phyloP scores from a whole-genome alignment of 2,329 filamentous ascomycete species.

The Aspergillus hortae region DNA sequence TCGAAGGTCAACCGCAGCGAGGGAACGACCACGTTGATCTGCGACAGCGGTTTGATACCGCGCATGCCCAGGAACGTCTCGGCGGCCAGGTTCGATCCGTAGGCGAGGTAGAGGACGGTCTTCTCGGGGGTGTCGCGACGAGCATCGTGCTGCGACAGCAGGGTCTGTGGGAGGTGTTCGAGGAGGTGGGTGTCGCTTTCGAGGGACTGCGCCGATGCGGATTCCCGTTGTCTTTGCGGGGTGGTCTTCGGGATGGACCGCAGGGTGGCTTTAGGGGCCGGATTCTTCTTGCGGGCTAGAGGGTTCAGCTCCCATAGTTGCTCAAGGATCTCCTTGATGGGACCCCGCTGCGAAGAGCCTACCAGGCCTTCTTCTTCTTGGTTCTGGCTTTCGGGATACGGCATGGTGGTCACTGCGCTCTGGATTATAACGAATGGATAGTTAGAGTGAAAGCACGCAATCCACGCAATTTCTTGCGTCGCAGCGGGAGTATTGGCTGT shows the following conservation, averaged over 20 bases:
- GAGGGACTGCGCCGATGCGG: constrained; percentile 20
- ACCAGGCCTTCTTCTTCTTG: constrained; percentile 2
- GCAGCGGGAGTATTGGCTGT: background rate
- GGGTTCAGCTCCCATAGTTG: constrained; percentile 10
- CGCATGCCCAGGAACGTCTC: constrained; percentile 75
- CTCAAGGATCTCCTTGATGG: constrained; percentile 7
- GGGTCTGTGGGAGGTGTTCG: constrained; percentile 12
- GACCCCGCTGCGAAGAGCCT: background rate
- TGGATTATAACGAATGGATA: background rate
- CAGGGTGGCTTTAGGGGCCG: background rate
- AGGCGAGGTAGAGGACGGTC: constrained; percentile 77
- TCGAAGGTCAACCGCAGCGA: constrained; percentile 77
- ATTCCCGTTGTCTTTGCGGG: constrained; percentile 17
- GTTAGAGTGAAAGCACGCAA: background rate
- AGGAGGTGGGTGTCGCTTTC: constrained; percentile 21
- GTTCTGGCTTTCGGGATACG: background rate
- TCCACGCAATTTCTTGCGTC: no score
- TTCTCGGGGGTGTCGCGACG: constrained; percentile 17
- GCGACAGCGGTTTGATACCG: constrained; percentile 75
- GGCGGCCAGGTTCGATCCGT: constrained; percentile 82
- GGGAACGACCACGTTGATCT: constrained; percentile 78
- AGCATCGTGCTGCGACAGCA: background rate
- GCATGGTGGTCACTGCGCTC: background rate
- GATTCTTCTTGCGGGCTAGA: background rate
- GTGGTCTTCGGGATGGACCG: constrained; percentile 17